phyloP scores from a whole-genome alignment of 805 yeast species.

The Yarrowia divulgata region DNA sequence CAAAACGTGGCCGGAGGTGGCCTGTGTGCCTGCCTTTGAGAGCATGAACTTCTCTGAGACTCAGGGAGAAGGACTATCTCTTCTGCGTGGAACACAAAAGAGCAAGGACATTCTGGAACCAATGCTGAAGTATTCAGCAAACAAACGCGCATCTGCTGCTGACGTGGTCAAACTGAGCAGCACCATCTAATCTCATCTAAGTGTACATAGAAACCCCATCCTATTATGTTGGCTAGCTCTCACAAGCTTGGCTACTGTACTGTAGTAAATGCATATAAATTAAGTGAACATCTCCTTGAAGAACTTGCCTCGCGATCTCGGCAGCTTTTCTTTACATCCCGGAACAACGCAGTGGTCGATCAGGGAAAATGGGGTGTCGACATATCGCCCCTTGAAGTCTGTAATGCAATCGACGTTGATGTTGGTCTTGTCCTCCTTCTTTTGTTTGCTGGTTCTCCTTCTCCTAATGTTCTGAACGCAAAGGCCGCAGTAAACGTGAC shows the following conservation, averaged over 20 bases:
- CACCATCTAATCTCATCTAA: not conserved
- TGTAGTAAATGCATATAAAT: slow-evolving; percentile 31
- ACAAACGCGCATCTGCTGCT: slow-evolving; percentile 30
- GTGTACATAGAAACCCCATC: not conserved
- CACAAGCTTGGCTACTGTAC: too few relatives aligned
- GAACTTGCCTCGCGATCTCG: slow-evolving; percentile 29
- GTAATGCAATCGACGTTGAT: slow-evolving; percentile 25
- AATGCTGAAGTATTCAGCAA: slow-evolving; percentile 8
- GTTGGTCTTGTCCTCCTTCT: slow-evolving; percentile 39
- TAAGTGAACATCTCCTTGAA: slow-evolving; percentile 38
- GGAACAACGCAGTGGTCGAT: slow-evolving; percentile 35
- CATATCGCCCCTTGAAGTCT: slow-evolving; percentile 23
- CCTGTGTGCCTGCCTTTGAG: slow-evolving; percentile 40
- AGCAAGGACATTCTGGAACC: not conserved
- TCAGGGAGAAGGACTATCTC: slow-evolving; percentile 4
- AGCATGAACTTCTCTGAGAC: slow-evolving; percentile 41
- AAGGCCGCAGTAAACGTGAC: slow-evolving; percentile 86
- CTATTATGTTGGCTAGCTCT: not conserved
- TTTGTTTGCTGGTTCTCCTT: slow-evolving; percentile 49
- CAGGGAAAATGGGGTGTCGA: slow-evolving; percentile 39
- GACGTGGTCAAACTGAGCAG: not conserved
- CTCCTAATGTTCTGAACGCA: slow-evolving; percentile 67
- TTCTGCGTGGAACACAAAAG: slow-evolving; percentile 6
- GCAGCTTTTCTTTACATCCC: slow-evolving; percentile 5
- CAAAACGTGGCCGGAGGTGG: slow-evolving; percentile 44